Conservation (phyloP, 1,284 basidiomycete species). For the Malassezia obtusa region DNA sequence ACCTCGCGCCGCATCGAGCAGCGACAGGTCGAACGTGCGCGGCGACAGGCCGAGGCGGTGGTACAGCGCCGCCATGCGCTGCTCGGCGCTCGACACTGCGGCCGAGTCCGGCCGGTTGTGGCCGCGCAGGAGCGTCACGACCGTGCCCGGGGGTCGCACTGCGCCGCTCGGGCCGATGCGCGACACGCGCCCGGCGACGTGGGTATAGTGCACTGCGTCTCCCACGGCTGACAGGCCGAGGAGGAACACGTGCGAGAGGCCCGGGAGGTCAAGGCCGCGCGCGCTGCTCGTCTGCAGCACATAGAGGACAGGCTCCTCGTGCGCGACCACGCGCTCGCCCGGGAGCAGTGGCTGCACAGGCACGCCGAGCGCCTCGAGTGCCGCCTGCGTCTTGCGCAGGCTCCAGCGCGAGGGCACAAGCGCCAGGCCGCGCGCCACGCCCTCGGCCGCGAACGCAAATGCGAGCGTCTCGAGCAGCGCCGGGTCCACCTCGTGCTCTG, state of each 20-base stretch:
- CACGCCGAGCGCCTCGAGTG: conserved; percentile 32
- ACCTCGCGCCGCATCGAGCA: conserved; percentile 7
- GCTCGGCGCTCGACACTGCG: conserved; percentile 23
- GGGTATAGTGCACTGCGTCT: conserved; percentile 39
- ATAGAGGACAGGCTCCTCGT: conserved; percentile 22
- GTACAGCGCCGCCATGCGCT: conserved; percentile 33
- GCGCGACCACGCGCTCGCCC: neutral
- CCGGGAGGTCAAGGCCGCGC: conserved; percentile 41
- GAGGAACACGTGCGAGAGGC: conserved; percentile 40
- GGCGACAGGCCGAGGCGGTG: conserved; percentile 28
- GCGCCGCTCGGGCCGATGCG: conserved; percentile 24
- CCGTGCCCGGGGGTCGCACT: conserved; percentile 21
- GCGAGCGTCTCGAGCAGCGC: conserved; percentile 39
- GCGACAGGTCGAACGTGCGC: conserved; percentile 20
- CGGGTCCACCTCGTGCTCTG: conserved; percentile 28
- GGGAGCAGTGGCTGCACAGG: conserved; percentile 19
- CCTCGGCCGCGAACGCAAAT: conserved; percentile 32
- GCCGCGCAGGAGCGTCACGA: conserved; percentile 36
- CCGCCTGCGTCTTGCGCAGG: conserved; percentile 21
- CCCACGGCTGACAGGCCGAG: conserved; percentile 33
- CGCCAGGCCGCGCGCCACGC: conserved; percentile 28
- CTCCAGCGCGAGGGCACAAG: conserved; percentile 41
- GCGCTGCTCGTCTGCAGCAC: conserved; percentile 33
- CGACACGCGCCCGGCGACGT: conserved; percentile 40
- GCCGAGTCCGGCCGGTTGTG: neutral